phyloP scores from a whole-genome alignment of 495 filamentous ascomycete species.

The Penicillium egyptiacum region DNA sequence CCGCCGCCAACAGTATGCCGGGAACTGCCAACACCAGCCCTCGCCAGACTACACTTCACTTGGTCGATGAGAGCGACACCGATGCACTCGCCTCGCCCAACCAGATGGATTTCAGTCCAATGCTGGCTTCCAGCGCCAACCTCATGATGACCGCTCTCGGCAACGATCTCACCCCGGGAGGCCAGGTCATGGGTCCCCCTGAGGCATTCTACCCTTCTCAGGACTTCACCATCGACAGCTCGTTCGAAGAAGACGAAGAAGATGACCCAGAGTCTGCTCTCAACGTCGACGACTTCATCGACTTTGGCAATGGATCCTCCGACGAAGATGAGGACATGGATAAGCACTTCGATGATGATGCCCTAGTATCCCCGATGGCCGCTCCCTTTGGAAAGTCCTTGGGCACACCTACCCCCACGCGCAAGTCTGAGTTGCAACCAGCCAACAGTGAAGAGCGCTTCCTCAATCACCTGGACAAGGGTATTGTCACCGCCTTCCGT shows the following conservation, averaged over 20 bases:
- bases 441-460: constrained; percentile 56
- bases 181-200: constrained; percentile 67
- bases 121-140: constrained; percentile 67
- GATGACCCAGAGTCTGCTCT: constrained; percentile 66
- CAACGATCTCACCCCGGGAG: constrained; percentile 57
- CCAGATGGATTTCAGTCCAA: constrained; percentile 52
- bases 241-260: constrained; percentile 56
- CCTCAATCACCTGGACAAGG: constrained; percentile 67
- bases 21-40: constrained; percentile 57
- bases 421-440: constrained; percentile 47
- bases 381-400: constrained; percentile 32
- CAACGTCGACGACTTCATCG: constrained; percentile 70
- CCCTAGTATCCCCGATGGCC: constrained; percentile 39
- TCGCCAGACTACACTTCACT: constrained; percentile 45
- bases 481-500: constrained; percentile 75
- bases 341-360: constrained; percentile 42
- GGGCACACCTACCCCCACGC: constrained; percentile 51
- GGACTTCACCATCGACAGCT: constrained; percentile 57
- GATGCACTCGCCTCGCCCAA: constrained; percentile 51
- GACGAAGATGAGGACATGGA: constrained; percentile 48
- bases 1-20: constrained; percentile 47
- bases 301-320: constrained; percentile 61
- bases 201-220: constrained; percentile 74
- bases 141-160: constrained; percentile 74
- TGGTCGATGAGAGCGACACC: constrained; percentile 54